These are phyloP conservation scores for Aureobasidium vineae DNA, from an alignment of 2,329 filamentous ascomycete genomes.

Conservation along the genomic window DNA sequence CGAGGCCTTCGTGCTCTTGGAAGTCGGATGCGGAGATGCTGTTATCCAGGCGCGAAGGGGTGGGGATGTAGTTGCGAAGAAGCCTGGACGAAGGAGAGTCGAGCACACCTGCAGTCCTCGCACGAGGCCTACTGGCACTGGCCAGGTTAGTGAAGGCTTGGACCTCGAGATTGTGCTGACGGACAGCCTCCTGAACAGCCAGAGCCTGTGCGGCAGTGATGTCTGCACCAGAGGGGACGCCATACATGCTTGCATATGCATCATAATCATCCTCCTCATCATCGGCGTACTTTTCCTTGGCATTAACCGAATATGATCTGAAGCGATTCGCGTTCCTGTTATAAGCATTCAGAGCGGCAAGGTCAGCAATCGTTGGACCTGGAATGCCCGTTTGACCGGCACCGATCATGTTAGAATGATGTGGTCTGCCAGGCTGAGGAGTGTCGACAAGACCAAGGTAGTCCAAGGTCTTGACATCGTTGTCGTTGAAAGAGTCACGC, in stretches of 20 bases:
- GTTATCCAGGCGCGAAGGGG: constrained; percentile 71
- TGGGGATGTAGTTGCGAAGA: constrained; percentile 70
- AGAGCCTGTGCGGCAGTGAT: constrained; percentile 58
- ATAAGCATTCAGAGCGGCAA: constrained; percentile 73
- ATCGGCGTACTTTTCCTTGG: constrained; percentile 94
- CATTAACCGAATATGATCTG: constrained; percentile 97
- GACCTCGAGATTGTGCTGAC: constrained; percentile 88
- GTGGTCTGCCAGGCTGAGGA: constrained; percentile 62
- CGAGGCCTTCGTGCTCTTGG: constrained; percentile 68
- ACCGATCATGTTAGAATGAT: constrained; percentile 17
- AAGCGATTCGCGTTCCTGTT: constrained; percentile 81
- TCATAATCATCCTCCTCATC: constrained; percentile 72
- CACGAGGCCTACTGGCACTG: constrained; percentile 76
- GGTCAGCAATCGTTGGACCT: constrained; percentile 62
- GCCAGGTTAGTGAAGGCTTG: constrained; percentile 88
- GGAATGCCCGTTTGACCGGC: constrained; percentile 18
- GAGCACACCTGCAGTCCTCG: constrained; percentile 85
- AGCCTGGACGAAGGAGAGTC: constrained; percentile 68
- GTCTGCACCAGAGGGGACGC: constrained; percentile 58
- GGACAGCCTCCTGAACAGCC: constrained; percentile 68
- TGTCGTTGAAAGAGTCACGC: constrained; percentile 78
- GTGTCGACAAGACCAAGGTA: constrained; percentile 95
- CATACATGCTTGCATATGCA: constrained; percentile 56
- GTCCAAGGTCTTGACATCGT: constrained; percentile 88
- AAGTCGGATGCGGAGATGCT: constrained; percentile 74